Percentiles rank a stretch among this genome's conserved stretches.
Evolutionary conservation across 768 basidiomycete species (phyloP).

Genomic region (Podaxis sp.): DNA sequence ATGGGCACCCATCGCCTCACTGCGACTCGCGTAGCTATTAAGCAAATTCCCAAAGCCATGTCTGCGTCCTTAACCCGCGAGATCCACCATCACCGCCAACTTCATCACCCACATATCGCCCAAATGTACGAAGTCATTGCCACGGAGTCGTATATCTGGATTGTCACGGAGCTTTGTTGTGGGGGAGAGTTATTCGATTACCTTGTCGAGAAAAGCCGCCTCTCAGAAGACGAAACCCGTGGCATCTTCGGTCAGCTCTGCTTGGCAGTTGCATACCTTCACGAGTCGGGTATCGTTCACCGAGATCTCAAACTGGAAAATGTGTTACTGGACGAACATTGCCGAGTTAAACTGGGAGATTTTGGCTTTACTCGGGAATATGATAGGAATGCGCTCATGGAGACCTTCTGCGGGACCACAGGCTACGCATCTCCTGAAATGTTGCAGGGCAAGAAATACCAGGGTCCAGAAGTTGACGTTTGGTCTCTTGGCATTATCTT

Average conservation of each 20-base stretch:
- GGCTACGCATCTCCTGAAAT: constrained; percentile 95
- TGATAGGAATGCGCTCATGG: constrained; percentile 74
- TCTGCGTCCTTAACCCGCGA: constrained; percentile 92
- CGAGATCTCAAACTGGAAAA: constrained; percentile 97
- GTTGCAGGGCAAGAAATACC: constrained; percentile 83
- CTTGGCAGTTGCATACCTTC: constrained; percentile 90
- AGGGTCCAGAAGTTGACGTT: constrained; percentile 94
- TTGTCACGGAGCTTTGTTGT: constrained; percentile 94
- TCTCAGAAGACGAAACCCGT: constrained; percentile 81
- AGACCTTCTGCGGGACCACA: constrained; percentile 95
- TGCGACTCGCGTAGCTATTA: constrained; percentile 90
- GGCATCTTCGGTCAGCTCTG: constrained; percentile 95
- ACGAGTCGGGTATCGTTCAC: constrained; percentile 92
- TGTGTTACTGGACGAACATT: constrained; percentile 85
- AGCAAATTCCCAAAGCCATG: constrained; percentile 95
- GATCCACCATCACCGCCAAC: constrained; percentile 96
- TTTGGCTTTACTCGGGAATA: constrained; percentile 95
- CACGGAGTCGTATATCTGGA: constrained; percentile 94
- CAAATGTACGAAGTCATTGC: constrained; percentile 98
- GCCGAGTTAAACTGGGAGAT: constrained; percentile 91
- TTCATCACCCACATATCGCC: constrained; percentile 94
- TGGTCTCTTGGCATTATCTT: constrained; percentile 95
- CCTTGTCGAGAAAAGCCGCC: constrained; percentile 89
- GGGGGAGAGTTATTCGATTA: constrained; percentile 99
- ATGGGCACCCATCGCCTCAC: constrained; percentile 94